Evolutionary conservation across 208 protist genomes (phyloP), one percentile per base, ranked within the genome.

Genomic region (Trypanosomatidae sp.): DNA sequence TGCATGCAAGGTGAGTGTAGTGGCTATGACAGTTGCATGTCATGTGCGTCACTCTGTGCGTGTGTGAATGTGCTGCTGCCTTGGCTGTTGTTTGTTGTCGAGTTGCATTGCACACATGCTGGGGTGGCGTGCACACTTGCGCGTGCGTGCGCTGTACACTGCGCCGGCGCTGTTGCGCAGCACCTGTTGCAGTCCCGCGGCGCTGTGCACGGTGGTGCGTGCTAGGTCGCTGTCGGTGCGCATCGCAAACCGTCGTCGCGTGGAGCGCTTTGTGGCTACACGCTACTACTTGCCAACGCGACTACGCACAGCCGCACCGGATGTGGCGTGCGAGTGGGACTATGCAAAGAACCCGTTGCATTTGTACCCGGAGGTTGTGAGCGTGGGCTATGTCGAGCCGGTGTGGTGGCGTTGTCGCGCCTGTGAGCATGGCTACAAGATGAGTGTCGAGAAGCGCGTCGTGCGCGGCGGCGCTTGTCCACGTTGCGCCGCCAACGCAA

Each of bases 381-480:
- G 80, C 40, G 78, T 88, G 42, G 81, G 79, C 13, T 67, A 85
- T 49, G 60, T 90, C 61, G 22, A 62, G 18, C 68, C 72, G 6
- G 74, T 90, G 2, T 88, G 66, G 67, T 94, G 86, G 82, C 53
- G 41, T 33, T 94, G 86, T 57, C 35, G 27, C 7, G 16, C 8
- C 4, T 94, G 86, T 53, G 52, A 44, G 0, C 38, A 66, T 21
- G 39, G 47, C 10, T 94, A 77, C 52, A 32, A 56, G 33, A 88
- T 92, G 79, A 88, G 79, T 46, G 77, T 88, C 4, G 86, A 94
- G 47, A 88, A 90, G 55, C 82, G 86, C n/a, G 79, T 91, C 16
- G 68, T 94, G 46, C 78, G 82, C 30, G 86, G 82, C 10, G 59
- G 63, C 2, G 73, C 76, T 3, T 94, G 86, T 40, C 72, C 79